phyloP scores from a whole-genome alignment of 768 basidiomycete species.

The Pleurotus ostreatus region DNA sequence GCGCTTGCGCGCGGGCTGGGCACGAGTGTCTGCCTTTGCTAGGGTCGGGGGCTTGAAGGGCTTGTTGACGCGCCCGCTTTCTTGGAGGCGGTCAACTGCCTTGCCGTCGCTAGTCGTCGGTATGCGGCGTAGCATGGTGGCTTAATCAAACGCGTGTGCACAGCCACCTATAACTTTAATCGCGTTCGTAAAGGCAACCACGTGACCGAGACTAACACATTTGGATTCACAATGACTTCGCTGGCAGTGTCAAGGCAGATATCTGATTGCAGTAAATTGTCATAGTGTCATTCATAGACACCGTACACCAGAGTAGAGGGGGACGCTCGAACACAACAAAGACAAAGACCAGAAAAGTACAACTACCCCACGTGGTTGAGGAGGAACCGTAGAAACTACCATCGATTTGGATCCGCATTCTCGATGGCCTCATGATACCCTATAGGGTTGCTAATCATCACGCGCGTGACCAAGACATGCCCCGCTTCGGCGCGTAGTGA shows the following conservation, averaged over 20 bases:
- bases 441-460: slow-evolving; percentile 55
- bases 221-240: too few relatives aligned
- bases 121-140: slow-evolving; percentile 59
- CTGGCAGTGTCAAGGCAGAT: too few relatives aligned
- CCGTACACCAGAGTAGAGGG: too few relatives aligned
- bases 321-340: too few relatives aligned
- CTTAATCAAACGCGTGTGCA: neutral
- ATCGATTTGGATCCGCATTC: slow-evolving; percentile 36
- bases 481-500: slow-evolving; percentile 37
- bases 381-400: slow-evolving; percentile 15
- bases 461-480: slow-evolving; percentile 48
- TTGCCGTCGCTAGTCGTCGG: slow-evolving; percentile 73
- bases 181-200: neutral
- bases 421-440: slow-evolving; percentile 52
- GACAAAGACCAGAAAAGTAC: too few relatives aligned
- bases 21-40: slow-evolving; percentile 39
- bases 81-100: slow-evolving; percentile 61
- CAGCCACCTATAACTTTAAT: neutral
- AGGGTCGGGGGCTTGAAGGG: slow-evolving; percentile 76
- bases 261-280: too few relatives aligned
- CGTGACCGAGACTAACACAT: neutral
- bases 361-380: too few relatives aligned
- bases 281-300: too few relatives aligned
- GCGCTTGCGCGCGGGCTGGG: slow-evolving; percentile 74
- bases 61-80: slow-evolving; percentile 69